Percentiles rank a stretch among this genome's conserved stretches.
phyloP scores from a whole-genome alignment of 2,329 filamentous ascomycete species.

The Diaporthe ilicicola region DNA sequence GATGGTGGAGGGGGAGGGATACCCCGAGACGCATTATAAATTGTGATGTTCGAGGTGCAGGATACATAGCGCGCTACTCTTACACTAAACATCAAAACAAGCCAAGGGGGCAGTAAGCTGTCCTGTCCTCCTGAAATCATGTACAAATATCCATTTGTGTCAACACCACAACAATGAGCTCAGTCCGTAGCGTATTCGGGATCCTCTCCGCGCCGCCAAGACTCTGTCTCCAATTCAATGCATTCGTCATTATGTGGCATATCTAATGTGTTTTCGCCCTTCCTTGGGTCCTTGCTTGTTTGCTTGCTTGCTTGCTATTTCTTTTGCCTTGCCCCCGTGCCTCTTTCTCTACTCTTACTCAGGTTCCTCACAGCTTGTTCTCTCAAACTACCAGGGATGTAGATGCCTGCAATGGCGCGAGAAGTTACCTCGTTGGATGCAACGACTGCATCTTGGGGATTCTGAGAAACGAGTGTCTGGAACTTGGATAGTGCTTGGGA shows the following conservation, averaged over 20 bases:
- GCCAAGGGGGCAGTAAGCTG: too few relatives aligned
- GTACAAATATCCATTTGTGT: not conserved
- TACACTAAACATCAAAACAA: slow-evolving; percentile 29
- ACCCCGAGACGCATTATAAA: too few relatives aligned
- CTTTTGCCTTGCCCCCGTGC: not conserved
- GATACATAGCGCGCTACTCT: too few relatives aligned
- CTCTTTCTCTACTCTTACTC: slow-evolving; percentile 1
- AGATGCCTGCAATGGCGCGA: slow-evolving; percentile 3
- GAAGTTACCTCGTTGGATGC: slow-evolving; percentile 1
- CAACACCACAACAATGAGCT: not conserved
- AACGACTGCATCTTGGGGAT: not conserved
- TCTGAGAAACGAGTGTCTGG: not conserved
- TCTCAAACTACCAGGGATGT: slow-evolving; percentile 4
- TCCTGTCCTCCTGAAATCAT: not conserved
- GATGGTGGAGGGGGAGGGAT: too few relatives aligned
- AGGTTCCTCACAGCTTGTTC: not conserved
- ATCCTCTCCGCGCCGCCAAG: not conserved
- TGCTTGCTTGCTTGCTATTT: not conserved
- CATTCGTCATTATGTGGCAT: too few relatives aligned
- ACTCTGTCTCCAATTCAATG: not conserved
- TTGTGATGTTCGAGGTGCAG: too few relatives aligned
- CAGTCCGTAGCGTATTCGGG: not conserved
- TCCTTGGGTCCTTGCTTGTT: too few relatives aligned
- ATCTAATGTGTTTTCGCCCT: too few relatives aligned
- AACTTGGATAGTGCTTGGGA: not conserved